Base-by-base conservation (phyloP, 164 flowering plant genomes). In the Euptelea pleiosperma region DNA sequence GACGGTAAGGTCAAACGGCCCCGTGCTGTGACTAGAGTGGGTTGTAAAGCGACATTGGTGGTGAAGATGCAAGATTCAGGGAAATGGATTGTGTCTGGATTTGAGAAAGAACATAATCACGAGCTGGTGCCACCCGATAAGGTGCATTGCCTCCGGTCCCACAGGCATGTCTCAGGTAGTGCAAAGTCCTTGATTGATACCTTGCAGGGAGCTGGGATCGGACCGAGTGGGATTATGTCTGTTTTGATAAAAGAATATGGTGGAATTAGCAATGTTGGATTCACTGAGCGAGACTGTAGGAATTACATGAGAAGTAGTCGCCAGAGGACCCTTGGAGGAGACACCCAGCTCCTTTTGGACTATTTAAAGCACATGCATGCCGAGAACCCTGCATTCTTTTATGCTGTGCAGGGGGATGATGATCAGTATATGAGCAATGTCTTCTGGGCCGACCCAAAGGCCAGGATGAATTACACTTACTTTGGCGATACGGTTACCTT, bases 401-500 rank as follows among this genome's bases (percentile, higher is more conserved):
- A 77, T 72, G 84, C 88, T 6, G 81, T 82, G 44, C 91, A 86
- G 53, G 78, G 84, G 3, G 86, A 77, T 33, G 93, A 84, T 16
- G 86, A 79, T 52, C 77, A 80, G 66, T 65, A 40, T 37, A 54
- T 66, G 41, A 72, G 82, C 42, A 91, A 84, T 70, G 80, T 88
- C n/a, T 79, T 88, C 61, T 91, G 96, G 97, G 96, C 81, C 35
- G 91, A 91, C 64, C 70, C 77, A 4, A 81, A 75, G 68, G 75
- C 86, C 6, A 77, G 84, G 73, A 52, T 40, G 46, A 80, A 87
- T 46, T 91, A 84, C 57, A 56, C 71, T 55, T 77, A 74, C 58
- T 91, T 91, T 69, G 88, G 94, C 25, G 98, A 91, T 60, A 87
- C 92, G 33, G 84, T 91, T 35, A 79, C 84, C 9, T 84, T 91